Percentiles rank a stretch among this genome's conserved stretches.
phyloP scores from a whole-genome alignment of 768 basidiomycete genomes.

The Boletus pseudopeckii region DNA sequence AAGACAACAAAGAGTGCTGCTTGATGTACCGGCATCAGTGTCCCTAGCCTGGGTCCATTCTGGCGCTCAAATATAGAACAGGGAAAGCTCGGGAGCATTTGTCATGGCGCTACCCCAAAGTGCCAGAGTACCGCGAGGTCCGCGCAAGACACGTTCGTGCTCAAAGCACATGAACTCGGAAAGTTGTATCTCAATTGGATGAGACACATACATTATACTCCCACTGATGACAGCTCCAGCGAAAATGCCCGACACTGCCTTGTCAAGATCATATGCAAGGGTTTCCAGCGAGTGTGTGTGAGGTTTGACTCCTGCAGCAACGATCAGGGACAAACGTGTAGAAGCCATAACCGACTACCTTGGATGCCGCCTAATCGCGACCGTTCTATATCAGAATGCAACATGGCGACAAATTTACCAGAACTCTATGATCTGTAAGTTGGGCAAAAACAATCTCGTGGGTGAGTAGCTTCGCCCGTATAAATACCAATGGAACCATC shows the following conservation, averaged over 20 bases:
- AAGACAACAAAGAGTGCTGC: neutral
- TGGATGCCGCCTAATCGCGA: neutral
- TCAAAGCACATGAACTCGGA: neutral
- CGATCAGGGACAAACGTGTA: neutral
- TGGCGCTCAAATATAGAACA: neutral
- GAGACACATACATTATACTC: neutral
- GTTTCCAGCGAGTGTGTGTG: neutral
- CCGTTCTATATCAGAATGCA: neutral
- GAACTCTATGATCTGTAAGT: neutral
- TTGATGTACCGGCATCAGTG: neutral
- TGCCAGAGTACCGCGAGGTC: neutral
- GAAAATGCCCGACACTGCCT: neutral
- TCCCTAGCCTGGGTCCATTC: neutral
- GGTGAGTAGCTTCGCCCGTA: neutral
- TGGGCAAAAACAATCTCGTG: neutral
- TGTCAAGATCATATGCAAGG: neutral
- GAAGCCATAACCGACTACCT: neutral
- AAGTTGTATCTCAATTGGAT: neutral
- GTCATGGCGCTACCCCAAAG: neutral
- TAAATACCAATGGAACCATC: slow-evolving; percentile 2
- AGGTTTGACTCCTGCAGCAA: neutral
- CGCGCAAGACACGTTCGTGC: slow-evolving; percentile 8
- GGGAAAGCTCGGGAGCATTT: neutral
- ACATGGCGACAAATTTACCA: neutral
- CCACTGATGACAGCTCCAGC: neutral